Evolutionary conservation across 345 rosid species (phyloP), one percentile per base, ranked within the genome.

Genomic region (Brassica incana): DNA sequence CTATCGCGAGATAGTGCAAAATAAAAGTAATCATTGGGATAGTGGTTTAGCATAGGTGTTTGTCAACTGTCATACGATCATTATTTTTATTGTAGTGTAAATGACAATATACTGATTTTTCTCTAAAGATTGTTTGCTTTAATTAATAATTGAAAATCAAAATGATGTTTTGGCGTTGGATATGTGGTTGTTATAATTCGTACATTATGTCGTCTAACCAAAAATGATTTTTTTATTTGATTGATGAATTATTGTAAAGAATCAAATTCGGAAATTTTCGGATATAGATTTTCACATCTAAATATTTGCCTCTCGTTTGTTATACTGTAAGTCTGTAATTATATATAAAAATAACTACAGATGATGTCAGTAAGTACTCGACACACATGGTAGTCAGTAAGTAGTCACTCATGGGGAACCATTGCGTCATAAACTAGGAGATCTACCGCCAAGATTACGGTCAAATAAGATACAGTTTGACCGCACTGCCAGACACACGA

Each of bases 111-210:
- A 67, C 56, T 33, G 58, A 67, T 79, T 61, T 50, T 60, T 61
- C 69, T 33, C 8, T 43, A 60, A 73, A 79, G 40, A 60, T 73
- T 32, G 43, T 4, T 59, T 45, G 74, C 74, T 73, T 73, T 73
- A 79, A 67, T 79, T 78, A 78, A 67, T 78, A 67, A 79, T 67
- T 67, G 74, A 29, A 67, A 73, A 79, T 59, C 58, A 60, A 68
- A 67, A 32, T 32, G 35, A 3, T 32, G 35, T 48, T 66, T 35
- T 67, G 45, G 10, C 69, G 14, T 60, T 23, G 2, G 72, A 7
- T 7, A 73, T 67, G 65, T 73, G 78, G 70, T 79, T 73, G 74
- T 74, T 48, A 79, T 68, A 74, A 73, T 68, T 74, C 65, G 56
- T 50, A 50, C 18, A n/a, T 15, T 61, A 25, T 73, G 65, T 67